Evolutionary conservation across 371 early-diverging fungal genomes (phyloP).

Genomic region (Rhizomucor miehei): DNA sequence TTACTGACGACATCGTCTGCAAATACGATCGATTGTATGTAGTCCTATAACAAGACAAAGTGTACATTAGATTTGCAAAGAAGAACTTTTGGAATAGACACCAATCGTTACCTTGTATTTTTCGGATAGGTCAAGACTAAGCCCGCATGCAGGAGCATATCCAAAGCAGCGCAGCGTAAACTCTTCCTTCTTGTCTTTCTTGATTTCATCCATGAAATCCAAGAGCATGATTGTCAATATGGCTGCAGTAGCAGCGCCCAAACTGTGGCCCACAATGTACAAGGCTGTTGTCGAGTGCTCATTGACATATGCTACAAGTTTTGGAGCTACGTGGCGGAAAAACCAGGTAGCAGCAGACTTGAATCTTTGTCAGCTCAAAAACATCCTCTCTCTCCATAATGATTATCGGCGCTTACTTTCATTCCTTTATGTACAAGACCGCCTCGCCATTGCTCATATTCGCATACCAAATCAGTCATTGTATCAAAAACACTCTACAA

Average conservation of each 20-base stretch:
- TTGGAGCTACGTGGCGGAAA: constrained; percentile 66
- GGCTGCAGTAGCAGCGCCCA: constrained; percentile 81
- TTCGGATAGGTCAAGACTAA: constrained; percentile 41
- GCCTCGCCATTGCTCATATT: constrained; percentile 85
- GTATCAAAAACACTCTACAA: constrained; percentile 74
- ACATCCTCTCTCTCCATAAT: background rate
- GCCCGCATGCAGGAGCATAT: constrained; percentile 49
- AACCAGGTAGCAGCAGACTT: constrained; percentile 76
- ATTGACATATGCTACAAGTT: constrained; percentile 63
- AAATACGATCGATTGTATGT: constrained; percentile 46
- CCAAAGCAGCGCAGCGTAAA: constrained; percentile 41
- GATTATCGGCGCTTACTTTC: constrained; percentile 29
- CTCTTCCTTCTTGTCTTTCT: constrained; percentile 26
- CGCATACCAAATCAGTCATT: constrained; percentile 83
- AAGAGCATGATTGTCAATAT: constrained; percentile 75
- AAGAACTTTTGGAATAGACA: background rate
- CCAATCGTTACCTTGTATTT: constrained; percentile 42
- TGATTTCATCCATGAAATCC: constrained; percentile 58
- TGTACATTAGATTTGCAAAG: too few species aligned
- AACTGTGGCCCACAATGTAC: constrained; percentile 80
- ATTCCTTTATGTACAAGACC: constrained; percentile 85
- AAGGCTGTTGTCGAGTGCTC: constrained; percentile 59
- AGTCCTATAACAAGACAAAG: constrained; percentile 19
- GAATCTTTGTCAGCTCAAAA: background rate
- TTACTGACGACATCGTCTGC: constrained; percentile 52